These are phyloP conservation scores for Cladosporium cucumerinum DNA, from an alignment of 2,329 filamentous ascomycete genomes.

Conservation along the genomic window DNA sequence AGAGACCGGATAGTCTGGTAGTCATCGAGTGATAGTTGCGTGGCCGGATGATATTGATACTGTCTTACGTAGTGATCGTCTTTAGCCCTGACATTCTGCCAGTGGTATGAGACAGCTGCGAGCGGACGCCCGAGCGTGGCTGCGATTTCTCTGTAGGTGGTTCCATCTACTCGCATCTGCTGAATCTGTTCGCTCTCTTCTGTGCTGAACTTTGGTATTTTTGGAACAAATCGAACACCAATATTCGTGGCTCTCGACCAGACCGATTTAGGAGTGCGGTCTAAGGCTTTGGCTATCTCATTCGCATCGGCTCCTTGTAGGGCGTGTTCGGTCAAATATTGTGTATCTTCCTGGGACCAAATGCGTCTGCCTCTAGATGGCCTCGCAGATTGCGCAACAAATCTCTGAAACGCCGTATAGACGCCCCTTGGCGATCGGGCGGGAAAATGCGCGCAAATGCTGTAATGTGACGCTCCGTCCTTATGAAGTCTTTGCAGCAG, in stretches of 20 bases:
- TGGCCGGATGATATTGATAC: not conserved
- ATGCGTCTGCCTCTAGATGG: not conserved
- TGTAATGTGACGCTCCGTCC: not conserved
- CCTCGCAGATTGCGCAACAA: not conserved
- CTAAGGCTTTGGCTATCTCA: not conserved
- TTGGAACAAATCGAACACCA: not conserved
- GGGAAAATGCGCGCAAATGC: not conserved
- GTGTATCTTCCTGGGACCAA: not conserved
- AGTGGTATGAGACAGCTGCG: not conserved
- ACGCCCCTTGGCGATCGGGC: not conserved
- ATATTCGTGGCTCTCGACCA: not conserved
- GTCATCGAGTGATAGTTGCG: not conserved
- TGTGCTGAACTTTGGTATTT: not conserved
- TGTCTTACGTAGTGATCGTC: not conserved
- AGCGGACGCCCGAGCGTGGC: not conserved
- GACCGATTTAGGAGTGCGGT: not conserved
- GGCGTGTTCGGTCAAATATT: not conserved
- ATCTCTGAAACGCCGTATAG: not conserved
- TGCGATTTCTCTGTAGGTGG: not conserved
- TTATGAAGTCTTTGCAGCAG: not conserved
- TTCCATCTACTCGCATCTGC: not conserved
- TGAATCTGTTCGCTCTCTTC: not conserved
- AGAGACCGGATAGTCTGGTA: not conserved
- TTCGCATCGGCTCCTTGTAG: not conserved
- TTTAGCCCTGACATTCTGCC: not conserved